Evolutionary conservation across 1,284 basidiomycete genomes (phyloP).

Genomic region (Papiliotrema nemorosa): DNA sequence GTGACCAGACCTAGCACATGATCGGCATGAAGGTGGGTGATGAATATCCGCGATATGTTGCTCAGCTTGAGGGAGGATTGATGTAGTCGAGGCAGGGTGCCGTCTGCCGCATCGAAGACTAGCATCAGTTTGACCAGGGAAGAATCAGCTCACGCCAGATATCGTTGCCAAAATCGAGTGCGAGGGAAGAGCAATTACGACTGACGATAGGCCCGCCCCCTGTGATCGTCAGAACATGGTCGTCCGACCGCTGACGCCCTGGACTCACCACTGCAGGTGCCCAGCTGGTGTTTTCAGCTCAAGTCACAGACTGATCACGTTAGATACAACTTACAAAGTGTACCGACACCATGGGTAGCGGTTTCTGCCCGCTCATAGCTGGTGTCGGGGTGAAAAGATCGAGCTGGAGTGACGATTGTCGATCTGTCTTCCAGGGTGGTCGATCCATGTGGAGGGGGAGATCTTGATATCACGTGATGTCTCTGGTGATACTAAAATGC

Average conservation of each 20-base stretch:
- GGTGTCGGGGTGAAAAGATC: not conserved
- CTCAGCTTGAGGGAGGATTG: slow-evolving; percentile 61
- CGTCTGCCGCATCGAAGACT: slow-evolving; percentile 88
- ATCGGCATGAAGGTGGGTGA: slow-evolving; percentile 88
- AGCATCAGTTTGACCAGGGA: not conserved
- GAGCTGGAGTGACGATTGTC: too few species aligned
- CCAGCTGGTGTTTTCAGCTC: slow-evolving; percentile 34
- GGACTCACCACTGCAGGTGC: slow-evolving; percentile 46
- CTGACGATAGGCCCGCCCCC: slow-evolving; percentile 47
- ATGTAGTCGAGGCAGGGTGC: slow-evolving; percentile 73
- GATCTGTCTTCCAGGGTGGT: too few species aligned
- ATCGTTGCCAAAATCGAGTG: slow-evolving; percentile 47
- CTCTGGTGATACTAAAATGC: too few species aligned
- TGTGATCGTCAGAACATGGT: slow-evolving; percentile 5
- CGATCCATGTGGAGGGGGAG: too few species aligned
- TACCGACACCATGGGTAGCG: slow-evolving; percentile 32
- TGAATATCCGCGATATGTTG: slow-evolving; percentile 69
- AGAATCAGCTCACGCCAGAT: slow-evolving; percentile 43
- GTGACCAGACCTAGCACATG: slow-evolving; percentile 77
- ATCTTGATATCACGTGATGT: too few species aligned
- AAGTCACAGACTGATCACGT: not conserved
- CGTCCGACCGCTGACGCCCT: not conserved
- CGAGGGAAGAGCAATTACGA: slow-evolving; percentile 48
- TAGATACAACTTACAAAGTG: slow-evolving; percentile 33
- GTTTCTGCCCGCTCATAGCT: slow-evolving; percentile 7